Evolutionary conservation across 495 filamentous ascomycete genomes (phyloP).

Genomic region (Lichenothelia convexa): DNA sequence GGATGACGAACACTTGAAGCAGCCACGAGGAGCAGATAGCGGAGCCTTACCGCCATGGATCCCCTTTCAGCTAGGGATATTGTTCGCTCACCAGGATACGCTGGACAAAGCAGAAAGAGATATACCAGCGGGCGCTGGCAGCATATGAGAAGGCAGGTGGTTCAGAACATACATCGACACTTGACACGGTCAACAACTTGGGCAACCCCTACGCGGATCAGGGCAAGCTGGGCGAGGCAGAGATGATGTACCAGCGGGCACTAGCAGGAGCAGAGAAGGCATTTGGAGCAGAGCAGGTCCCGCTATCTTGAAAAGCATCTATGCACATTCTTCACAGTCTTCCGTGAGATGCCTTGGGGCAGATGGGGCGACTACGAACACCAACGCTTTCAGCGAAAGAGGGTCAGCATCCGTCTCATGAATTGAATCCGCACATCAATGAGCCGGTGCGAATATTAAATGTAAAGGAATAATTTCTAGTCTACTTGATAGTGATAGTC

Average conservation of each 20-base stretch:
- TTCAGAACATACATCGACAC: slow-evolving; percentile 21
- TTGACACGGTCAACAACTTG: too few relatives aligned
- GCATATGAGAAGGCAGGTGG: slow-evolving; percentile 22
- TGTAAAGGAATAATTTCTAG: too few relatives aligned
- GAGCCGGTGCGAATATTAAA: too few relatives aligned
- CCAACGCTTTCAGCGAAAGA: too few relatives aligned
- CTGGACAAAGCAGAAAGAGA: slow-evolving; percentile 19
- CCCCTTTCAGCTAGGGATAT: slow-evolving; percentile 1
- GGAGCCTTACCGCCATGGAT: background rate
- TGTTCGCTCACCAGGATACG: slow-evolving; percentile 12
- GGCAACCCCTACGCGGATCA: too few relatives aligned
- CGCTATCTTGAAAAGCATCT: too few relatives aligned
- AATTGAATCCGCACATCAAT: too few relatives aligned
- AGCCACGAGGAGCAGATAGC: background rate
- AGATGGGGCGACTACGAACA: too few relatives aligned
- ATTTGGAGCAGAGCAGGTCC: slow-evolving; percentile 3
- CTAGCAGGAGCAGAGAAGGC: slow-evolving; percentile 3
- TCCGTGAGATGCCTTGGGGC: too few relatives aligned
- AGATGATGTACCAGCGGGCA: slow-evolving; percentile 17
- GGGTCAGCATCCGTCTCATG: too few relatives aligned
- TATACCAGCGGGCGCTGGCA: slow-evolving; percentile 14
- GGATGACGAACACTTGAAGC: background rate
- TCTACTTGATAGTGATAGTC: too few relatives aligned
- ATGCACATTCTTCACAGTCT: too few relatives aligned
- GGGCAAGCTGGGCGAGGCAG: slow-evolving; percentile 10